Evolutionary conservation across 495 filamentous ascomycete species (phyloP).

Genomic region (Aspergillus sclerotiicarbonarius): DNA sequence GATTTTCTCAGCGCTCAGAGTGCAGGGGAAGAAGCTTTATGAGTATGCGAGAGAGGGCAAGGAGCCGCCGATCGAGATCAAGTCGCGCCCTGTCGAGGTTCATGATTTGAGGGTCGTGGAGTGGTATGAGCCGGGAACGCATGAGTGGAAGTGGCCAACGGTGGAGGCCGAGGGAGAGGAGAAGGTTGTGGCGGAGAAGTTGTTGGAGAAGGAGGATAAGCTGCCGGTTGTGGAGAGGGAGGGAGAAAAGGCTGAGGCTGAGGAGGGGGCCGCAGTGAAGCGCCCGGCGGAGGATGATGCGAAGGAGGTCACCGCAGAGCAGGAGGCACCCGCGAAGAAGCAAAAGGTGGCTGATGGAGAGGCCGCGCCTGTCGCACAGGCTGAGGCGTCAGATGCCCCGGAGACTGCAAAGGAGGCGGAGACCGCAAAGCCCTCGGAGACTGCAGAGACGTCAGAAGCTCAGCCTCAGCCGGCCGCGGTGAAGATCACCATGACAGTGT

Average conservation of each 20-base stretch:
- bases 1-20: constrained; percentile 85
- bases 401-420: constrained; percentile 16
- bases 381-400: neutral
- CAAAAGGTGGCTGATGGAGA: neutral
- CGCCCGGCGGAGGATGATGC: neutral
- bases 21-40: constrained; percentile 88
- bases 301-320: neutral
- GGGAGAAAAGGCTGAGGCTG: constrained; percentile 11
- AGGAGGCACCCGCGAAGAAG: constrained; percentile 5
- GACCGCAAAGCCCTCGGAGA: constrained; percentile 15
- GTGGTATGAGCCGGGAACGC: constrained; percentile 82
- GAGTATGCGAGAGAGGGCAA: constrained; percentile 93
- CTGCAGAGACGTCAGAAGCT: constrained; percentile 24
- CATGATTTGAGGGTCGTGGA: constrained; percentile 73
- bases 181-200: constrained; percentile 68
- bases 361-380: neutral
- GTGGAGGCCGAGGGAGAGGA: constrained; percentile 70
- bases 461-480: constrained; percentile 60
- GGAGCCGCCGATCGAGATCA: constrained; percentile 77
- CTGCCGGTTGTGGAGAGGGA: constrained; percentile 23
- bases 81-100: constrained; percentile 74
- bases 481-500: constrained; percentile 84
- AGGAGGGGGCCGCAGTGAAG: constrained; percentile 14
- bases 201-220: constrained; percentile 48
- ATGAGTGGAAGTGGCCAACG: constrained; percentile 67